Conservation (phyloP, 345 rosid genomes). For the Eucalyptus rudis region DNA sequence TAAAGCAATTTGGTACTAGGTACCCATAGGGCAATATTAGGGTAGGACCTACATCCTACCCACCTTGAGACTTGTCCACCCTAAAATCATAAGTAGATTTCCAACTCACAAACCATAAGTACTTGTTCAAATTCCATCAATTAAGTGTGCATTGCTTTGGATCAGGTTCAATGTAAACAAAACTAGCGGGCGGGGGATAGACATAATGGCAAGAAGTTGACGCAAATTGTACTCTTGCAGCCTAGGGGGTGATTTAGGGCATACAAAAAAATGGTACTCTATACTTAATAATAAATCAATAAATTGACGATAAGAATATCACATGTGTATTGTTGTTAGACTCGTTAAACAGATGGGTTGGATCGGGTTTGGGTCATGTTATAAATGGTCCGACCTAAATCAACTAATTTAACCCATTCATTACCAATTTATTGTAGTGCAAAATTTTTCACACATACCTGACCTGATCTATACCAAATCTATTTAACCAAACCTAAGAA, state of each 20-base stretch:
- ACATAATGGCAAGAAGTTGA: not conserved
- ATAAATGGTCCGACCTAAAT: too few relatives aligned
- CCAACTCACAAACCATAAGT: not conserved
- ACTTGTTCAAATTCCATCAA: not conserved
- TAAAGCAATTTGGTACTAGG: not conserved
- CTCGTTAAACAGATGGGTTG: accelerated
- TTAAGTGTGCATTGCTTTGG: not conserved
- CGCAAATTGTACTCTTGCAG: too few relatives aligned
- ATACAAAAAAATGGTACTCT: not conserved
- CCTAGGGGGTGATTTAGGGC: not conserved
- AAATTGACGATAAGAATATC: not conserved
- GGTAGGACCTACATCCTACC: not conserved
- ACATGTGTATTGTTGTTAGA: not conserved
- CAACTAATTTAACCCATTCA: too few relatives aligned
- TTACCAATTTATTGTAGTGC: too few relatives aligned
- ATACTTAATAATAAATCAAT: not conserved
- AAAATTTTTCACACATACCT: too few relatives aligned
- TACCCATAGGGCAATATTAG: not conserved
- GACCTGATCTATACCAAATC: accelerated
- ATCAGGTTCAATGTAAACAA: not conserved
- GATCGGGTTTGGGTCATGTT: accelerated
- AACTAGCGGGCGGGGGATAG: not conserved
- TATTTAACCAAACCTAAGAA: too few relatives aligned
- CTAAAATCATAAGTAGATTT: not conserved
- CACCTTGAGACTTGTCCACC: not conserved